These are phyloP conservation scores for Lonicera japonica DNA, from an alignment of 129 eudicot genomes.

Conservation along the genomic window DNA sequence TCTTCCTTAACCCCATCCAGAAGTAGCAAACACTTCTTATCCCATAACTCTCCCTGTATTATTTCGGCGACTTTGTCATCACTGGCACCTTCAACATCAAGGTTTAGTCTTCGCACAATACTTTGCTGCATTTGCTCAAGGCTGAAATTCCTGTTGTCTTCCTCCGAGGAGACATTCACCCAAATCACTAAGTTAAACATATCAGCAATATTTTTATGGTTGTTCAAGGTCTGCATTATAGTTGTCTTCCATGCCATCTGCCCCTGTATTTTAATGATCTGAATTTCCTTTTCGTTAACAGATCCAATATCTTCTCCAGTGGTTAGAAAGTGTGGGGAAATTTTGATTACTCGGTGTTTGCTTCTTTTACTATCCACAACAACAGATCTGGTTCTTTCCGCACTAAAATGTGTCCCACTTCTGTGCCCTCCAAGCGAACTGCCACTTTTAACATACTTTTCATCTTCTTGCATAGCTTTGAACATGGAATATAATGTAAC, in stretches of 20 bases:
- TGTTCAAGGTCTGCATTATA: slow-evolving; percentile 29
- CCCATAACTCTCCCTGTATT: slow-evolving; percentile 15
- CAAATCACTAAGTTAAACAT: slow-evolving; percentile 21
- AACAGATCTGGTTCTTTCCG: slow-evolving; percentile 16
- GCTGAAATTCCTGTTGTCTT: slow-evolving; percentile 24
- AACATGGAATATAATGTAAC: background rate
- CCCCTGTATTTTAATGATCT: slow-evolving; percentile 18
- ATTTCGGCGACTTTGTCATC: slow-evolving; percentile 10
- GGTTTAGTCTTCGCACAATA: slow-evolving; percentile 21
- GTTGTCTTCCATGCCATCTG: slow-evolving; percentile 31
- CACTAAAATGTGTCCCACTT: slow-evolving; percentile 15
- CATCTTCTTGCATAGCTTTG: slow-evolving; percentile 23
- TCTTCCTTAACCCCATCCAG: slow-evolving; percentile 29
- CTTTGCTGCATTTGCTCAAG: slow-evolving; percentile 17
- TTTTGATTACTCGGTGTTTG: slow-evolving; percentile 15
- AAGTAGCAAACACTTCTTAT: slow-evolving; percentile 21
- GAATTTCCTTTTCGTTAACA: slow-evolving; percentile 5
- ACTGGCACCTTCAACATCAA: slow-evolving; percentile 13
- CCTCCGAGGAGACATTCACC: slow-evolving; percentile 27
- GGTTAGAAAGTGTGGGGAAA: slow-evolving; percentile 18
- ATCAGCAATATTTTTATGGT: slow-evolving; percentile 26
- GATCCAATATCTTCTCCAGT: slow-evolving; percentile 15
- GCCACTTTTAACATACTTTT: slow-evolving; percentile 5
- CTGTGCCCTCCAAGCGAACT: slow-evolving; percentile 9
- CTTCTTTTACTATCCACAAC: slow-evolving; percentile 11